Evolutionary conservation across 2,329 filamentous ascomycete species (phyloP).

Genomic region (Tricladium varicosporioides): DNA sequence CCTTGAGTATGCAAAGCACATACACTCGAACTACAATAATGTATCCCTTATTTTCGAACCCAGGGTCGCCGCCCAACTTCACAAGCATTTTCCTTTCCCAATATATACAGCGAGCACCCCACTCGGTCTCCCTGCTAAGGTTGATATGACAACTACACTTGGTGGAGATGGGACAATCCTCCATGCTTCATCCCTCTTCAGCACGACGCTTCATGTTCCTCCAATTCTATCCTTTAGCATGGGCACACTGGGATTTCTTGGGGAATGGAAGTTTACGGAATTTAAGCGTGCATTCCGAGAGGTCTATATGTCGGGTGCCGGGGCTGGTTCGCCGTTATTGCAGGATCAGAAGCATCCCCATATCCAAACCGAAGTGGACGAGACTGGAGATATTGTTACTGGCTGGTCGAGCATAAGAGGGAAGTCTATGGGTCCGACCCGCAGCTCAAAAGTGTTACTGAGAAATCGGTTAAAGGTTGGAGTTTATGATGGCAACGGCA

Average conservation of each 20-base stretch:
- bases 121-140: conserved; percentile 66
- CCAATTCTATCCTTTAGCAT: conserved; percentile 95
- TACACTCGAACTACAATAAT: conserved; percentile 75
- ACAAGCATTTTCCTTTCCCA: conserved; percentile 69
- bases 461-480: conserved; percentile 85
- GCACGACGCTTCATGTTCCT: conserved; percentile 75
- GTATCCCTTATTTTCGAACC: conserved; percentile 83
- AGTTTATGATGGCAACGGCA: conserved; percentile 69
- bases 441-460: conserved; percentile 78
- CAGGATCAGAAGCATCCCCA: conserved; percentile 33
- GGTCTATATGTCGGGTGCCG: conserved; percentile 79
- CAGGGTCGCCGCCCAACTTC: conserved; percentile 68
- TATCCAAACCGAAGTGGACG: conserved; percentile 18
- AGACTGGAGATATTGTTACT: conserved; percentile 37
- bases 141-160: conserved; percentile 85
- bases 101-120: conserved; percentile 55
- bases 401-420: conserved; percentile 74
- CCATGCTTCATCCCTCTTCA: conserved; percentile 82
- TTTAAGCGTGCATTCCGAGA: conserved; percentile 91
- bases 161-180: conserved; percentile 92
- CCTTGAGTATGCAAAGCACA: conserved; percentile 51
- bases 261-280: conserved; percentile 94
- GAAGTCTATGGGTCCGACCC: conserved; percentile 73
- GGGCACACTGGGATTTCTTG: conserved; percentile 91
- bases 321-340: conserved; percentile 34